Percentiles rank a stretch among this genome's conserved stretches.
These are phyloP conservation scores for Basidiobolus meristosporus DNA, from an alignment of 371 early-diverging fungal species.

Conservation along the genomic window DNA sequence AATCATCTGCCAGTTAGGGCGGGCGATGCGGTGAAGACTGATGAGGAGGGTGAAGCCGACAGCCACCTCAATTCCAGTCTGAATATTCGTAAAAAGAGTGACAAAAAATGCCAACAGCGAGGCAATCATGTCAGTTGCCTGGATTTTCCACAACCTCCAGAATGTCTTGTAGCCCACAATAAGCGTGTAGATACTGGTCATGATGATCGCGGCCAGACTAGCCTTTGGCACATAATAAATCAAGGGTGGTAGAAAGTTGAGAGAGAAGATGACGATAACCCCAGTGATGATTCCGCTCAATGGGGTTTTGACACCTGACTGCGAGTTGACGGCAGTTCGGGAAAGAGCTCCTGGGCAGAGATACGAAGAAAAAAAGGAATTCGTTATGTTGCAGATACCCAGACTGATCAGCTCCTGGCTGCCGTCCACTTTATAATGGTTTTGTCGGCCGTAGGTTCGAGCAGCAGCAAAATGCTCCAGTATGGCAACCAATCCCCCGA, in stretches of 20 bases:
- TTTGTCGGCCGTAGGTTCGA: constrained; percentile 60
- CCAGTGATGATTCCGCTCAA: constrained; percentile 57
- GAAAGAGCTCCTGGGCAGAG: constrained; percentile 78
- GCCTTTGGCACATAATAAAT: constrained; percentile 71
- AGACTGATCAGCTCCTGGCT: constrained; percentile 76
- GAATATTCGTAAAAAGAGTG: constrained; percentile 41
- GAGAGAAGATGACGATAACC: constrained; percentile 44
- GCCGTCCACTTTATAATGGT: constrained; percentile 20
- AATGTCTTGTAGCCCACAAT: constrained; percentile 5
- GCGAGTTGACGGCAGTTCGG: constrained; percentile 62
- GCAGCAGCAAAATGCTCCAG: constrained; percentile 71
- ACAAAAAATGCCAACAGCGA: constrained; percentile 25
- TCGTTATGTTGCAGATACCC: constrained; percentile 57
- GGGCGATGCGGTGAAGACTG: constrained; percentile 42
- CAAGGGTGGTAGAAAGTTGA: constrained; percentile 60
- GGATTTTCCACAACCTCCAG: constrained; percentile 11
- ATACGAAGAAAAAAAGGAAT: constrained; percentile 63
- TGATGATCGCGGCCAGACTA: constrained; percentile 55
- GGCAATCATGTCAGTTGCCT: constrained; percentile 22
- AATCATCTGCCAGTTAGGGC: constrained; percentile 26
- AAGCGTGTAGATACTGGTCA: constrained; percentile 29
- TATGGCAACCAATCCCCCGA: too few relatives aligned
- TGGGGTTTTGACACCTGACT: constrained; percentile 62
- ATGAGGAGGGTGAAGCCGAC: constrained; percentile 34
- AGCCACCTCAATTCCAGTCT: constrained; percentile 41